These are phyloP conservation scores for Lentinula raphanica DNA, from an alignment of 768 basidiomycete genomes.

Conservation along the genomic window DNA sequence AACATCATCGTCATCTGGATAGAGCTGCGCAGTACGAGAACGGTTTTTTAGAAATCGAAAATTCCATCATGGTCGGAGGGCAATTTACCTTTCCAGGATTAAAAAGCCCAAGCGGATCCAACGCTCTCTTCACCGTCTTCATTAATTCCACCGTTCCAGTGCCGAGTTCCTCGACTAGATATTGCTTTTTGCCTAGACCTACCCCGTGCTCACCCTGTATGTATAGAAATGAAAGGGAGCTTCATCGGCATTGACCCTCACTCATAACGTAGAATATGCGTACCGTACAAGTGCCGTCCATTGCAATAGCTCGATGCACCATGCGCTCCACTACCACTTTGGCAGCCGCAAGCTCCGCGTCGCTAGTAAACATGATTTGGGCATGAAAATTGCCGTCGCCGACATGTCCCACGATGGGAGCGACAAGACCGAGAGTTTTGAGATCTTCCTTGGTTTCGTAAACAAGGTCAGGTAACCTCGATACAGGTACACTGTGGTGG, in stretches of 20 bases:
- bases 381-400: constrained; percentile 61
- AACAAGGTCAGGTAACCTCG: constrained; percentile 58
- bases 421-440: constrained; percentile 44
- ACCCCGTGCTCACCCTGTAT: constrained; percentile 74
- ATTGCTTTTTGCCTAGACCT: constrained; percentile 78
- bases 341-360: constrained; percentile 43
- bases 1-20: constrained; percentile 2
- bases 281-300: constrained; percentile 66
- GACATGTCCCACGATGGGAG: constrained; percentile 70
- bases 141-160: constrained; percentile 78
- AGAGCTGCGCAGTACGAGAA: constrained; percentile 1
- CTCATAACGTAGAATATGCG: too few species aligned
- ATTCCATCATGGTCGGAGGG: not conserved
- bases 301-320: constrained; percentile 60
- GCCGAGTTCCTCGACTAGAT: constrained; percentile 76
- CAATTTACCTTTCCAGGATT: constrained; percentile 74
- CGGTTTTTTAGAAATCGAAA: not conserved
- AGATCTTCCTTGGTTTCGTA: constrained; percentile 72
- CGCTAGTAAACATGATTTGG: constrained; percentile 50
- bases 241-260: not conserved
- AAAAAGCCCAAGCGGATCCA: constrained; percentile 73
- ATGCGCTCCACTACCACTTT: constrained; percentile 50
- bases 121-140: constrained; percentile 69
- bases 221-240: too few species aligned
- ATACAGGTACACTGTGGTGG: constrained; percentile 59